phyloP scores from a whole-genome alignment of 805 yeast genomes.

The Lipomyces starkeyi region DNA sequence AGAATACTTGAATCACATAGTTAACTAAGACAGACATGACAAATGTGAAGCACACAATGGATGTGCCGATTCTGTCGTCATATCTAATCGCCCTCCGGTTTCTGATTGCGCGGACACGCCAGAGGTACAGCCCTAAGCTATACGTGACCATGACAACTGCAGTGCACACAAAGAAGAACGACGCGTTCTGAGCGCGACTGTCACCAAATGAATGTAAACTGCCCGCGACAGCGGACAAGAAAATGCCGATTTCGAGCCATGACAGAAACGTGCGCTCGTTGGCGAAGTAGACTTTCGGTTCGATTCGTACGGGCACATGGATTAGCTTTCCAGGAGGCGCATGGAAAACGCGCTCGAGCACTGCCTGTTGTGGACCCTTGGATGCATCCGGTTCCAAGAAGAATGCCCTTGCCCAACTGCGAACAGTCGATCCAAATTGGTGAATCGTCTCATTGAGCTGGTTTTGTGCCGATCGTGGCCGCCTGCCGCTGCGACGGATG shows the following conservation, averaged over 20 bases:
- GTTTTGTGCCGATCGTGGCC: conserved; percentile 20
- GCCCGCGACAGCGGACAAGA: conserved; percentile 87
- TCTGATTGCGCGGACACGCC: conserved; percentile 84
- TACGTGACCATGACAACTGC: conserved; percentile 76
- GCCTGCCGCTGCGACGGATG: conserved; percentile 19
- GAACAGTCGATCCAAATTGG: conserved; percentile 21
- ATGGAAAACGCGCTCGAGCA: conserved; percentile 27
- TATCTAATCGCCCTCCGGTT: conserved; percentile 81
- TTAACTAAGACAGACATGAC: conserved; percentile 65
- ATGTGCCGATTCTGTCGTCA: conserved; percentile 88
- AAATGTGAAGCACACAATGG: conserved; percentile 74
- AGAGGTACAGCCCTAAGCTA: conserved; percentile 73
- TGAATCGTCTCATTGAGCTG: conserved; percentile 27
- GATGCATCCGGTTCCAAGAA: conserved; percentile 26
- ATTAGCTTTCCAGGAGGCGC: conserved; percentile 80
- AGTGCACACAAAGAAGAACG: conserved; percentile 83
- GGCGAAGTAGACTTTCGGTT: conserved; percentile 99
- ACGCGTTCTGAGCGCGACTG: conserved; percentile 66
- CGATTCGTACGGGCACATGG: conserved; percentile 93
- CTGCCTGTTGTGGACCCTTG: neutral
- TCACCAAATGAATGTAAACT: conserved; percentile 86
- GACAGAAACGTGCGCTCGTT: conserved; percentile 93
- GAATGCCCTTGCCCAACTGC: conserved; percentile 26
- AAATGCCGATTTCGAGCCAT: conserved; percentile 90
- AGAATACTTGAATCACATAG: conserved; percentile 38